A percentile compares a stretch with the other conserved stretches of the same genome.
phyloP scores from a whole-genome alignment of 768 basidiomycete genomes.

The Xanthoconium purpureum region DNA sequence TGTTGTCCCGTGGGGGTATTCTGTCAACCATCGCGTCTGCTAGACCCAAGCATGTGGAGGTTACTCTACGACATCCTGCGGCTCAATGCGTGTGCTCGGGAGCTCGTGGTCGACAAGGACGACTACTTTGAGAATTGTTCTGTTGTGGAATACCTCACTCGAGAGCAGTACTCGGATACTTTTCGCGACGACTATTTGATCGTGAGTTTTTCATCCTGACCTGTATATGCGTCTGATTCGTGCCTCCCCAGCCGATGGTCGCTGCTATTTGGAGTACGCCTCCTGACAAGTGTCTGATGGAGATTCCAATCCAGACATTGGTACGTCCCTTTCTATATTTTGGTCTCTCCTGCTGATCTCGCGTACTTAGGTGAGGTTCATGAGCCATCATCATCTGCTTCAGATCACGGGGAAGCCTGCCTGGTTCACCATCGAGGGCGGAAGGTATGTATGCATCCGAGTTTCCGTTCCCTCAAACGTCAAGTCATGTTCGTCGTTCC shows the following conservation, averaged over 20 bases:
- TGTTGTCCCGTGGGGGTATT: constrained; percentile 58
- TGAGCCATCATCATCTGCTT: constrained; percentile 72
- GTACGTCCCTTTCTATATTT: constrained; percentile 28
- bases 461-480: neutral
- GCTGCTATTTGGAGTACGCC: constrained; percentile 80
- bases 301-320: constrained; percentile 69
- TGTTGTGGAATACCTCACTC: constrained; percentile 55
- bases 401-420: constrained; percentile 68
- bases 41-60: constrained; percentile 67
- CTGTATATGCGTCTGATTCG: neutral
- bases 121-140: constrained; percentile 32
- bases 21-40: constrained; percentile 58
- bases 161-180: constrained; percentile 61
- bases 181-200: constrained; percentile 77
- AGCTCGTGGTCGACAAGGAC: constrained; percentile 36
- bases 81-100: constrained; percentile 68
- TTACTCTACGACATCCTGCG: constrained; percentile 68
- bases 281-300: constrained; percentile 62
- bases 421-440: constrained; percentile 71
- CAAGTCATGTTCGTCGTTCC: neutral
- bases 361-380: constrained; percentile 52
- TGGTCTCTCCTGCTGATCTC: neutral
- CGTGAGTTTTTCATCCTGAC: constrained; percentile 37
- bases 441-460: constrained; percentile 48
- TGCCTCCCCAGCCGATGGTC: constrained; percentile 61